phyloP scores from a whole-genome alignment of 2,329 filamentous ascomycete species.

The Macrophomina tecta region DNA sequence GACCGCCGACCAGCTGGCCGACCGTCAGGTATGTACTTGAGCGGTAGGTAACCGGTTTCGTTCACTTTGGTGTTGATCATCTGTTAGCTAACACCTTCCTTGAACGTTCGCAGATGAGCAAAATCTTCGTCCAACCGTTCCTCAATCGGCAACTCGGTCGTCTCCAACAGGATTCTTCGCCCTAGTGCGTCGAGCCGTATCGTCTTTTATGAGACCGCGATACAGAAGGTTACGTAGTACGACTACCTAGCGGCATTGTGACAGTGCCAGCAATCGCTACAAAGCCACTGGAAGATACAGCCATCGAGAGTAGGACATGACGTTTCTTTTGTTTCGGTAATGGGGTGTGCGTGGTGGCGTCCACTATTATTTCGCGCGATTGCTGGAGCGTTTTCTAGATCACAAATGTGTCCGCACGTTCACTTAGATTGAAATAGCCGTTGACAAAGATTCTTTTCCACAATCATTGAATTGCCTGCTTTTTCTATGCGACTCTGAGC shows the following conservation, averaged over 20 bases:
- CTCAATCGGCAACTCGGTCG: neutral
- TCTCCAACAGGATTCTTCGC: neutral
- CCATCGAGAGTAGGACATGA: neutral
- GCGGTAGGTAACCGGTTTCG: neutral
- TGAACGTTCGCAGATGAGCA: neutral
- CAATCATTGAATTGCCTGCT: no score
- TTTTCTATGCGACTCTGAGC: no score
- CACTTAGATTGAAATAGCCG: neutral
- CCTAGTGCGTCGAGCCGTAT: constrained; percentile 2
- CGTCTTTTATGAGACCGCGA: neutral
- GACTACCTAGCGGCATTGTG: neutral
- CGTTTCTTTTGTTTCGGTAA: neutral
- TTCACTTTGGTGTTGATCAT: neutral
- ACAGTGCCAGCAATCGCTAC: neutral
- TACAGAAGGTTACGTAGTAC: constrained; percentile 11
- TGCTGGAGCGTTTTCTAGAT: neutral
- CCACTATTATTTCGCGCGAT: no score
- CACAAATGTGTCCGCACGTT: neutral
- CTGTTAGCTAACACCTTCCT: neutral
- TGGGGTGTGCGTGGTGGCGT: no score
- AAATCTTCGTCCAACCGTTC: neutral
- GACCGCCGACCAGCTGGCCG: neutral
- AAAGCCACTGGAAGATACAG: neutral
- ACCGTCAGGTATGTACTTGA: neutral
- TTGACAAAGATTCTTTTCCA: no score